A percentile compares a stretch with the other conserved stretches of the same genome.
phyloP scores from a whole-genome alignment of 352 stramenopile species.

The Pythium coloratum region DNA sequence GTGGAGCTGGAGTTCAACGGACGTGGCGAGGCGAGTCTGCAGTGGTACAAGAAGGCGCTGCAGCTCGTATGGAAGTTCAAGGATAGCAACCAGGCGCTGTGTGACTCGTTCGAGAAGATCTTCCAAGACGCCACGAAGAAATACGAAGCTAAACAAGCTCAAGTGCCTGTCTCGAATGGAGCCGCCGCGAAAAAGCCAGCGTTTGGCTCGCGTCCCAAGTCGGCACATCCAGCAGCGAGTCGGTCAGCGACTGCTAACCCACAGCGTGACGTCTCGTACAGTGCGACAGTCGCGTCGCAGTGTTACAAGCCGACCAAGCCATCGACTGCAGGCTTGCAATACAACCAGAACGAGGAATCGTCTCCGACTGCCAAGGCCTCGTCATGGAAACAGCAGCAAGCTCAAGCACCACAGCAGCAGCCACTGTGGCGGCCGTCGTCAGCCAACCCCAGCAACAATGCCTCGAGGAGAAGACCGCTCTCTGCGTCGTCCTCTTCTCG shows the following conservation, averaged over 20 bases:
- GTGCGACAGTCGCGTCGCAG: constrained; percentile 54
- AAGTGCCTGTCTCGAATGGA: constrained; percentile 16
- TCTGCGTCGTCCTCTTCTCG: constrained; percentile 20
- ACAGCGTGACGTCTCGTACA: constrained; percentile 50
- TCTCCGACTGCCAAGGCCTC: constrained; percentile 2
- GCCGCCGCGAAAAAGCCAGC: constrained; percentile 6
- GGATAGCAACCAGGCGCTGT: constrained; percentile 60
- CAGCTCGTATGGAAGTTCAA: constrained; percentile 66
- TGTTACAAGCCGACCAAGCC: constrained; percentile 62
- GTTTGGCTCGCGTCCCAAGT: constrained; percentile 32
- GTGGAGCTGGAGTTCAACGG: constrained; percentile 81
- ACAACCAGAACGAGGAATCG: constrained; percentile 19
- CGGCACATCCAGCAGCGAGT: constrained; percentile 34
- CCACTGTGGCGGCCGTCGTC: constrained; percentile 12
- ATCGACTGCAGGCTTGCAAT: constrained; percentile 39
- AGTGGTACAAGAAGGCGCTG: constrained; percentile 85
- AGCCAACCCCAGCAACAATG: constrained; percentile 5
- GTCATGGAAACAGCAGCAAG: neutral
- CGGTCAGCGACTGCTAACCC: neutral
- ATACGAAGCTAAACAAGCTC: constrained; percentile 30
- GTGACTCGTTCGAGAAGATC: constrained; percentile 72
- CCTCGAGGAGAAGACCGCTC: constrained; percentile 14
- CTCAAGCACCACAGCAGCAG: neutral
- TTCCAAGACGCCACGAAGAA: constrained; percentile 71
- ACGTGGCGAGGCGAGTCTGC: constrained; percentile 64